phyloP scores from a whole-genome alignment of 768 basidiomycete species.

The Lentinula lateritia region DNA sequence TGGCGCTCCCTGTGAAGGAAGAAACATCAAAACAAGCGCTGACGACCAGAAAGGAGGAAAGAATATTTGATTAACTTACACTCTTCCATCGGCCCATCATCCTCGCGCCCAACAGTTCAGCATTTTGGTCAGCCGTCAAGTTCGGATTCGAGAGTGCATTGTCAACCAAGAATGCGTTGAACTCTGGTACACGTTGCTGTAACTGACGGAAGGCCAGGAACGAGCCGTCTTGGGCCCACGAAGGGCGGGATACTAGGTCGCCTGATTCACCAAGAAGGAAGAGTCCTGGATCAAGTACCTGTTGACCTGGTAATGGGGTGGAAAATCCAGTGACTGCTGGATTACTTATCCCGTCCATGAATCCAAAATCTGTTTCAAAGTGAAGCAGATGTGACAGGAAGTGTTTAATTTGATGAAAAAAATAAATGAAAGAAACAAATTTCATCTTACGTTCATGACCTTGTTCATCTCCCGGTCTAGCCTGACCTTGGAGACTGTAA shows the following conservation, averaged over 20 bases:
- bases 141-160: slow-evolving; percentile 12
- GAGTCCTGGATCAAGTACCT: slow-evolving; percentile 7
- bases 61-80: slow-evolving; percentile 10
- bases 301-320: slow-evolving; percentile 13
- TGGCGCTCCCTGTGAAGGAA: slow-evolving; percentile 23
- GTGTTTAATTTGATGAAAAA: slow-evolving; percentile 10
- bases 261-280: slow-evolving; percentile 20
- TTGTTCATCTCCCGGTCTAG: slow-evolving; percentile 18
- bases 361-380: slow-evolving; percentile 15
- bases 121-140: slow-evolving; percentile 17
- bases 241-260: slow-evolving; percentile 11
- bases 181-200: slow-evolving; percentile 26
- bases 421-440: slow-evolving; percentile 6
- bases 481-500: slow-evolving; percentile 14
- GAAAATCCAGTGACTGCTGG: slow-evolving; percentile 15
- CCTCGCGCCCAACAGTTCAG: slow-evolving; percentile 25
- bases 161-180: slow-evolving; percentile 18
- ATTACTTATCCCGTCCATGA: slow-evolving; percentile 19
- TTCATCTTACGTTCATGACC: slow-evolving; percentile 25
- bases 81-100: slow-evolving; percentile 30
- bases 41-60: background rate
- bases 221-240: slow-evolving; percentile 9
- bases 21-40: background rate
- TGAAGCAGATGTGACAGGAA: background rate
- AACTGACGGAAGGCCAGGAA: slow-evolving; percentile 29